Evolutionary conservation across 106 monocot genomes (phyloP).

Genomic region (Apostasia shenzhenica): DNA sequence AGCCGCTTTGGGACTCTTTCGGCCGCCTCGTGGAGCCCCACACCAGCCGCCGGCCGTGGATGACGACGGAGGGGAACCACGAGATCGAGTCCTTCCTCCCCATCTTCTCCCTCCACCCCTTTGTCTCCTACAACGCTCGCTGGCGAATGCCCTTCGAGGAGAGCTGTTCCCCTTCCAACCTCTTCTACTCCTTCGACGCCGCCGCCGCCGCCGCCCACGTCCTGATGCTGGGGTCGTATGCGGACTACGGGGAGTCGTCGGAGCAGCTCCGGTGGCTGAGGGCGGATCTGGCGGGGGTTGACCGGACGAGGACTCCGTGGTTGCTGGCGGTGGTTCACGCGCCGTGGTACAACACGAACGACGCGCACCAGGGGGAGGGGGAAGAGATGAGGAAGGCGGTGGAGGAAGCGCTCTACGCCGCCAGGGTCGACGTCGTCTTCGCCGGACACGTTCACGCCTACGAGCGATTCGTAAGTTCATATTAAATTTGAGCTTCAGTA

Average conservation of each 20-base stretch:
- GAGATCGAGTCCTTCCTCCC: constrained; percentile 47
- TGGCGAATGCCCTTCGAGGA: constrained; percentile 62
- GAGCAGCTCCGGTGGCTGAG: constrained; percentile 68
- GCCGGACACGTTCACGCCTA: constrained; percentile 87
- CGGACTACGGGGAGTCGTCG: constrained; percentile 34
- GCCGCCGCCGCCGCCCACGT: constrained; percentile 66
- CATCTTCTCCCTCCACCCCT: constrained; percentile 20
- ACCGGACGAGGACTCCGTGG: constrained; percentile 60
- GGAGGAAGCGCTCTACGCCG: constrained; percentile 48
- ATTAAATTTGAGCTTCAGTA: neutral
- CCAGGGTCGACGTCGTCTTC: constrained; percentile 64
- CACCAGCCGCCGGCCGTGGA: constrained; percentile 71
- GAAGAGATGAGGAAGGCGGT: constrained; percentile 69
- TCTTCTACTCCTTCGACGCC: constrained; percentile 80
- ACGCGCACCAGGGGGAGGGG: constrained; percentile 74
- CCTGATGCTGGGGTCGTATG: constrained; percentile 75
- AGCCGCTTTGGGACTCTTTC: constrained; percentile 81
- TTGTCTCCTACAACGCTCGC: constrained; percentile 63
- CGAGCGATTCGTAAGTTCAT: constrained; percentile 69
- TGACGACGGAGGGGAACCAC: constrained; percentile 91
- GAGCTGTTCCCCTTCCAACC: constrained; percentile 55
- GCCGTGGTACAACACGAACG: constrained; percentile 90
- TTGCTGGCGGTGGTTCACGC: constrained; percentile 62
- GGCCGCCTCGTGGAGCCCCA: constrained; percentile 51
- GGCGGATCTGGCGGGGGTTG: constrained; percentile 43